Evolutionary conservation across 2,329 filamentous ascomycete genomes (phyloP).

Genomic region (Plectosphaerella cucumerina): DNA sequence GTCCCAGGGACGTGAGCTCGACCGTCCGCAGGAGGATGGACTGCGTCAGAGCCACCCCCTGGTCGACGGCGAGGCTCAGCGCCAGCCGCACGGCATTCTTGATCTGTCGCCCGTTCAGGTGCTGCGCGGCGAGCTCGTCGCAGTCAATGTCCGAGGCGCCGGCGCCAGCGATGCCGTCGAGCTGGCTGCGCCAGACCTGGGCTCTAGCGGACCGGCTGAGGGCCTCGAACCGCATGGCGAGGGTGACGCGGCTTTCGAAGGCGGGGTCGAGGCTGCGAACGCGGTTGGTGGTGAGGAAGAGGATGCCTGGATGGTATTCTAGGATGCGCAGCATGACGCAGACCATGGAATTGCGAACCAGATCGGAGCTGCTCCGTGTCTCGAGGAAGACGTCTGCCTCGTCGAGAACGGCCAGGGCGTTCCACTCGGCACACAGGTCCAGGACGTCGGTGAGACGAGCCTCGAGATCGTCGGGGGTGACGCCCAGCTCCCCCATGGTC

Average conservation of each 20-base stretch:
- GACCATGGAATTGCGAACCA: conserved; percentile 80
- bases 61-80: conserved; percentile 76
- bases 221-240: conserved; percentile 70
- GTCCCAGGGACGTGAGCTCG: background rate
- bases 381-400: conserved; percentile 85
- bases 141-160: conserved; percentile 44
- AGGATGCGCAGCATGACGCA: conserved; percentile 55
- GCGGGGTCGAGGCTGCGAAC: conserved; percentile 78
- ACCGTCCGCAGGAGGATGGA: background rate
- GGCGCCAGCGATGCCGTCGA: conserved; percentile 3
- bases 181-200: conserved; percentile 8
- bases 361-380: conserved; percentile 76
- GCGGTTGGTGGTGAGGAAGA: conserved; percentile 49
- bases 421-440: conserved; percentile 80
- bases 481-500: conserved; percentile 66
- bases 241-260: conserved; percentile 83
- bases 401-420: conserved; percentile 78
- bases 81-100: conserved; percentile 84
- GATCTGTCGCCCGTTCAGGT: conserved; percentile 65
- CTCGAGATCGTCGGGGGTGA: conserved; percentile 60
- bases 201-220: conserved; percentile 36
- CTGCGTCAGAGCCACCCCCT: conserved; percentile 66
- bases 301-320: conserved; percentile 46
- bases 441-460: conserved; percentile 71
- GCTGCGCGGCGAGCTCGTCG: conserved; percentile 60